Base-by-base conservation (phyloP, 495 filamentous ascomycete genomes). In the Talaromyces proteolyticus region DNA sequence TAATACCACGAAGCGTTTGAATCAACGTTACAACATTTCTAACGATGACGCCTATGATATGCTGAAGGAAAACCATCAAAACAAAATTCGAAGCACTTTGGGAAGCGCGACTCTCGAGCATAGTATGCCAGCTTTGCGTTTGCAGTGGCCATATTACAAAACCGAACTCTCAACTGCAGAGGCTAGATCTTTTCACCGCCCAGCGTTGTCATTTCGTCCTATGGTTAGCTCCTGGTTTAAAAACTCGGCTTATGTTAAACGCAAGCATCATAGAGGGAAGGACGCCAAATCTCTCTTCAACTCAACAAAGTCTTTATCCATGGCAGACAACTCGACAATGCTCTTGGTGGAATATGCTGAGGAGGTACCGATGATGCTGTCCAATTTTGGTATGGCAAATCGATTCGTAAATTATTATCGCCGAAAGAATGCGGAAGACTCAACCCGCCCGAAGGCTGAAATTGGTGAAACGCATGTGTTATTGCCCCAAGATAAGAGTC, bases 351-450 rank as follows among this genome's bases (percentile, higher is more conserved):
- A 99, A 68, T 97, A 97, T 66, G 93, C 89, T 10, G 93, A 99
- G 62, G 89, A 97, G 63, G 86, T 87, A 48, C 93, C 93, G 1
- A 86, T 81, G 11, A 87, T 91, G 50, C 74, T 99, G 53, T 96
- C 93, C 6, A 94, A 95, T 64, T 92, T 96, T 55, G 93, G 91
- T 52, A 99, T 99, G 93, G 92, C 89, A 44, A 92, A 82, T 62
- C 85, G 88, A 37, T 80, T 97, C 37, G 87, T 97, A 68, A 96
- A 97, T 58, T 97, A 96, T 68, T 96, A 96, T 61, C 86, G 93
- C 14, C 85, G 91, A 25, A 93, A 88, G 60, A 86, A 86, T 56
- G 78, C 77, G 23, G 88, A 91, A 21, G 90, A 94, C 60, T 74
- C 78, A 36, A 79, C 81, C 12, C 78, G 87, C 3, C 87, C 87